Base-by-base conservation (phyloP, 2,329 filamentous ascomycete species). In the Lachnellula willkommii region DNA sequence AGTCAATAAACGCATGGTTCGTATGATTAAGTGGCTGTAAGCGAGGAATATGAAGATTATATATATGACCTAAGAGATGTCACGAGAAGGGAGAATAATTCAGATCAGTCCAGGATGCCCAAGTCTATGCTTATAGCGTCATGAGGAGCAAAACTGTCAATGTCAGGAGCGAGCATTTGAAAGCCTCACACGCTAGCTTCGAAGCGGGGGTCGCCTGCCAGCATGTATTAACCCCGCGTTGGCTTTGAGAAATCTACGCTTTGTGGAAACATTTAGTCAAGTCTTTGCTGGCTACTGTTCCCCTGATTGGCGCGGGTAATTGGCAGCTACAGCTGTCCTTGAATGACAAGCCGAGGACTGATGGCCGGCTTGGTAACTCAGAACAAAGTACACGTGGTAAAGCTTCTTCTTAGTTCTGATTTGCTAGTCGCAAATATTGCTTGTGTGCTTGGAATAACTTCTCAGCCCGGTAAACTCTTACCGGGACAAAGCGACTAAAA, bases 1-100 rank as follows among this genome's bases (percentile, higher is more conserved):
- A 15, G 4, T 26, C 35, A 46, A 48, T 17, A 51, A 22, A 40
- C 36, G 39, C 55, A 54, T 57, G n/a, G 28, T 48, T 36, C 39
- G 15, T 26, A 46, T 5, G 8, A n/a, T 37, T 11, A n/a, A 36
- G 26, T 36, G 49, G 35, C 42, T 32, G 15, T 17, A n/a, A 8
- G 39, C 8, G 15, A 42, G 32, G 28, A 32, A 39, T 9, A 37
- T 35, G 9, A 28, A 26, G n/a, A 22, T 22, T 7, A 15, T 20
- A 22, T 40, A 28, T 15, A 26, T 42, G 22, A 51, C 8, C 8
- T 32, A 12, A 32, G 9, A 32, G 28, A 32, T 32, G 28, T 32
- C 9, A 32, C 28, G 28, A 32, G 28, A 32, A 11, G 28, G 28
- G 9, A 32, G 28, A 32, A 11, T 32, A 32, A 12, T 32, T 12